phyloP scores from a whole-genome alignment of 1,139 yeast genomes.

The Wickerhamomyces sp. region DNA sequence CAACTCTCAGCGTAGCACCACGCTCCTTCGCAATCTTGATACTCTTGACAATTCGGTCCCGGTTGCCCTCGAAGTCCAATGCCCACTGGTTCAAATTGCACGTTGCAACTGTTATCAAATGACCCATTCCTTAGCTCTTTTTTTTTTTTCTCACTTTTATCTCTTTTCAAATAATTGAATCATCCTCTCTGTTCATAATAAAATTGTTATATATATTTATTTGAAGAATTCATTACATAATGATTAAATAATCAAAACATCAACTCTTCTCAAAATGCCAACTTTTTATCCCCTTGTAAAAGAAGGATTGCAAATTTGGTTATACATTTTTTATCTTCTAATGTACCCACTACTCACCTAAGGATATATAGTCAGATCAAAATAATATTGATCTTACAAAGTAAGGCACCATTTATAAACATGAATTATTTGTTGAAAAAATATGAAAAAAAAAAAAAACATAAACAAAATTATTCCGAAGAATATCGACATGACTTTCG shows the following conservation, averaged over 20 bases:
- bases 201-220: no score
- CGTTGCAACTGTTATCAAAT: slow-evolving; percentile 52
- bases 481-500: slow-evolving; percentile 1
- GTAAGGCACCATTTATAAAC: neutral
- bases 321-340: no score
- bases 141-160: neutral
- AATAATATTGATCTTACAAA: no score
- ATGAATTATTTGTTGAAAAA: slow-evolving; percentile 1
- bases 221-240: no score
- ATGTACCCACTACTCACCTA: no score
- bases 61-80: slow-evolving; percentile 92
- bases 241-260: no score
- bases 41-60: slow-evolving; percentile 83
- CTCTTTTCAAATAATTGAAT: neutral
- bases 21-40: slow-evolving; percentile 68
- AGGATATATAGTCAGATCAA: no score
- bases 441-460: neutral
- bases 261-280: no score
- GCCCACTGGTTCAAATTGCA: slow-evolving; percentile 97
- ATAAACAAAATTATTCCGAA: neutral
- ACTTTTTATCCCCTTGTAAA: no score
- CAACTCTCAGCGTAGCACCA: slow-evolving; percentile 84
- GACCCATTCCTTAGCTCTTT: slow-evolving; percentile 36
- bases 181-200: no score
- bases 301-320: no score